These are phyloP conservation scores for Alnus glutinosa DNA, from an alignment of 306 rosid genomes.

Conservation along the genomic window DNA sequence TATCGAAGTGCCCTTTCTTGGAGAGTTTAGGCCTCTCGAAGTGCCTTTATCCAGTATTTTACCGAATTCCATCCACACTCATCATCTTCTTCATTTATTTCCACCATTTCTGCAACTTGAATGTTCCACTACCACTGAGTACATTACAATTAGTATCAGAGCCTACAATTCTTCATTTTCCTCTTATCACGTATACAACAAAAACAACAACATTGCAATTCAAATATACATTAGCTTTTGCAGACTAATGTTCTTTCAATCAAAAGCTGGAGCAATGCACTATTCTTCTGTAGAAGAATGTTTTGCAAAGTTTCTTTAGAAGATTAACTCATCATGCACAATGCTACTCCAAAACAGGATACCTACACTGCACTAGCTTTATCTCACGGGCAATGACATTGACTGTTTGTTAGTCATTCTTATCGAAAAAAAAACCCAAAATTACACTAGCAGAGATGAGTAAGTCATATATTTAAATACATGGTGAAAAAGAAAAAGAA, in stretches of 20 bases:
- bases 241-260: background rate
- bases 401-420: background rate
- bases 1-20: too few relatives aligned
- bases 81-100: too few relatives aligned
- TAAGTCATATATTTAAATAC: background rate
- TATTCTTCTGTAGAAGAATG: background rate
- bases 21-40: too few relatives aligned
- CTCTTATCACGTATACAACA: background rate
- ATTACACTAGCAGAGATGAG: background rate
- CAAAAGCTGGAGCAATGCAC: background rate
- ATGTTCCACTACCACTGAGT: too few relatives aligned
- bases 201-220: background rate
- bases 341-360: background rate
- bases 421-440: background rate
- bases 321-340: background rate
- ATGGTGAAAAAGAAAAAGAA: background rate
- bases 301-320: background rate
- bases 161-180: too few relatives aligned
- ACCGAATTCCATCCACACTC: too few relatives aligned
- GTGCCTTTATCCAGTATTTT: too few relatives aligned
- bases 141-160: too few relatives aligned
- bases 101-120: too few relatives aligned
- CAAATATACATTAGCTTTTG: background rate
- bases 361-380: background rate
- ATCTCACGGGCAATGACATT: background rate